Evolutionary conservation across 352 stramenopile species (phyloP), one percentile per base, ranked within the genome.

Genomic region (Pythium rishiriense): DNA sequence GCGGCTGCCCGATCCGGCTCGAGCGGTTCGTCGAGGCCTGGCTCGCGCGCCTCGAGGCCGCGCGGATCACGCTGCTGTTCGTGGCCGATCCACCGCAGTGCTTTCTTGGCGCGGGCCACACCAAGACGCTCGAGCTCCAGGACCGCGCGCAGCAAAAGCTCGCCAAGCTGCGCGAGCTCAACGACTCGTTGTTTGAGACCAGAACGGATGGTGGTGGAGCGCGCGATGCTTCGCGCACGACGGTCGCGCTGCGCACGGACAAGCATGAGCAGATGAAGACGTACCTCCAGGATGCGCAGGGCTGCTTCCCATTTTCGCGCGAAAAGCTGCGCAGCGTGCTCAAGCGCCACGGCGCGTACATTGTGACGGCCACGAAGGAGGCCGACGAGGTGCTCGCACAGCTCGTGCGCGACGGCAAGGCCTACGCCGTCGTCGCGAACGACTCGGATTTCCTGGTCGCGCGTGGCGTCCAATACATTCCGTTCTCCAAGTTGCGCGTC

Each of bases 371-470:
- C 0, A 73, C 31, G 47, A 75, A 76, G 47, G 88, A 96, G 58
- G 88, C 88, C 19, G 88, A 96, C 62, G 81, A 91, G 72, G 79
- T 81, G 37, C 74, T 96, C 9, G 86, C 76, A 7, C 64, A 88
- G 24, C 61, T 90, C 26, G 81, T 96, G 25, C 70, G 85, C 11
- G 55, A 57, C 22, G 77, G 74, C 7, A 24, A 74, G 33, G 79
- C 79, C 0, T 91, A 79, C 49, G 86, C 86, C 0, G 83, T 93
- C 10, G 68, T 97, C 10, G 83, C 72, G 0, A 78, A 93, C 41
- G 91, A 97, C 72, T 97, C 88, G 54, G 91, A 97, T 58, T 97
- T 96, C 63, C 63, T 97, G 17, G 78, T 89, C 60, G 95, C 96
- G 84, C 78, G 77, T 9, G 79, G 79, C 10, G 76, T 88, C 9